Evolutionary conservation across 495 filamentous ascomycete genomes (phyloP).

Genomic region (Penicillium salamii): DNA sequence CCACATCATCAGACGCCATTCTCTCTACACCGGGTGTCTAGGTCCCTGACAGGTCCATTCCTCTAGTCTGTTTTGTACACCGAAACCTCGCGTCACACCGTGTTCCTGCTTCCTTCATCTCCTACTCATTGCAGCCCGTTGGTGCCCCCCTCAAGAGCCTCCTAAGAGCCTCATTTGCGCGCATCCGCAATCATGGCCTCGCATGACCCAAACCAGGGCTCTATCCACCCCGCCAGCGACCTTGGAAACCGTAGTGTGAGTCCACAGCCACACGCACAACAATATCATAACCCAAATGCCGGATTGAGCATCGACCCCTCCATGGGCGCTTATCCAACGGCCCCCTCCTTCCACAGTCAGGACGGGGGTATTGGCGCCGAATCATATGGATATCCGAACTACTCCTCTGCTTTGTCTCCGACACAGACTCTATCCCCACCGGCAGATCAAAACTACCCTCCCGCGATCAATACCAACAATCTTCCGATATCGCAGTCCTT

Average conservation of each 20-base stretch:
- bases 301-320: conserved; percentile 39
- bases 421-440: conserved; percentile 27
- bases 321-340: conserved; percentile 29
- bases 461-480: conserved; percentile 22
- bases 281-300: conserved; percentile 36
- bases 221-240: conserved; percentile 25
- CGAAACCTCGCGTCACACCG: neutral
- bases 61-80: neutral
- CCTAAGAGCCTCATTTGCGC: conserved; percentile 13
- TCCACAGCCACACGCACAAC: conserved; percentile 38
- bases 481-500: conserved; percentile 40
- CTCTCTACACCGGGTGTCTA: conserved; percentile 5
- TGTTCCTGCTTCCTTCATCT: neutral
- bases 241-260: conserved; percentile 41
- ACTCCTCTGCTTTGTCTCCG: conserved; percentile 24
- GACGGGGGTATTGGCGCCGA: conserved; percentile 22
- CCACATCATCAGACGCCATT: conserved; percentile 1
- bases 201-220: conserved; percentile 31
- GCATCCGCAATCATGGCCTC: conserved; percentile 32
- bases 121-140: conserved; percentile 7
- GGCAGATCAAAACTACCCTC: conserved; percentile 31
- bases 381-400: conserved; percentile 31
- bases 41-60: conserved; percentile 1
- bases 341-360: conserved; percentile 24
- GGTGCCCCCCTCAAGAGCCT: conserved; percentile 16